Base-by-base conservation (phyloP, 805 yeast species). In the Deakozyma indianensis region DNA sequence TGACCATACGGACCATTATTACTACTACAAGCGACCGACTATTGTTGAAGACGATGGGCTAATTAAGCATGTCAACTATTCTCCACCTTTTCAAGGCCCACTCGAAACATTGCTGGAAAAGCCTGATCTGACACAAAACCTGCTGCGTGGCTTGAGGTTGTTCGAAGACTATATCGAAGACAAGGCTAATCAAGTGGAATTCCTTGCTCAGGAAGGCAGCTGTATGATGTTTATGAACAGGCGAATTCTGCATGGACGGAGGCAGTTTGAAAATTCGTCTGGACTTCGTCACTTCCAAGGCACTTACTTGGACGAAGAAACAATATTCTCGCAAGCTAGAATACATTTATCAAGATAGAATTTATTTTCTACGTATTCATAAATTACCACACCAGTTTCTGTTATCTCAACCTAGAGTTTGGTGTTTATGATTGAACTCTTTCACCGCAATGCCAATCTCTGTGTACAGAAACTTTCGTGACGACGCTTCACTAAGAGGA, bases 21-120 rank as follows among this genome's bases (percentile, higher is more conserved):
- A 82, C 56, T 76, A 71, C 58, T 76, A 73, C 49, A 66, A 73
- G 22, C 67, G 84, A 32, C 84, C 83, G 2, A 61, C 80, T 46
- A 68, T 83, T 15, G 81, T 75, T 24, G 83, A 78, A 52, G 73
- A 72, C 47, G 50, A 50, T 1, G 63, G 53, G 45, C 56, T 55
- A 29, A 73, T 80, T 50, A 71, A 71, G 52, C 78, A 73, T 45
- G 73, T 81, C 18, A 80, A 80, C 56, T 83, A 82, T 59, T 77
- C 90, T 0, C 92, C 94, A 2, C 90, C 88, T 9, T 82, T 80
- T 64, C 94, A 83, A 56, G 90, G 83, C 0, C 90, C 90, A 1
- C 74, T 77, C 47, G 85, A 80, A 50, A 47, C 52, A 1, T 20
- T 55, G 4, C 52, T 53, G 18, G 65, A 68, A 4, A 69, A 68